phyloP scores from a whole-genome alignment of 2,329 filamentous ascomycete genomes.

The Dendryphion nanum region DNA sequence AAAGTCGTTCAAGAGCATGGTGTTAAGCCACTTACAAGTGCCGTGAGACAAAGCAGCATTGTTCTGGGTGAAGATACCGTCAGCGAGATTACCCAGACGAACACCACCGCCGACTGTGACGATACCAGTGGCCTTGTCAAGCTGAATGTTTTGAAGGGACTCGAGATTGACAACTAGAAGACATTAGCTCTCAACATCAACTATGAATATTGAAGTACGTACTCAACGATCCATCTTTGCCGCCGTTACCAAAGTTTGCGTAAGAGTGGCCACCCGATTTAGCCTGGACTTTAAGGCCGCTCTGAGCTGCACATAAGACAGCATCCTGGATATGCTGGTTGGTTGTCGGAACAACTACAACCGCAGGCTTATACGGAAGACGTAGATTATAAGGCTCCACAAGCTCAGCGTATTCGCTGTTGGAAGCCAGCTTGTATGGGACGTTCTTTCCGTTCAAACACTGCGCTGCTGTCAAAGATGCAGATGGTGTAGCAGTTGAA shows the following conservation, averaged over 20 bases:
- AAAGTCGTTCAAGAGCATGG: not conserved
- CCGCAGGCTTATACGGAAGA: conserved; percentile 47
- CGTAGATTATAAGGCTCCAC: conserved; percentile 38
- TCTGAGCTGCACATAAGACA: conserved; percentile 56
- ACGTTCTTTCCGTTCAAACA: conserved; percentile 36
- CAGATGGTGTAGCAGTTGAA: not conserved
- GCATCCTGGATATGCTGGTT: conserved; percentile 56
- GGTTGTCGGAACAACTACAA: conserved; percentile 56
- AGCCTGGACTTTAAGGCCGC: conserved; percentile 57
- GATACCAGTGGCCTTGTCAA: conserved; percentile 28
- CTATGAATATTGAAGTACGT: not conserved
- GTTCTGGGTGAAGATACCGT: conserved; percentile 18
- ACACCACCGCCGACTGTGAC: conserved; percentile 48
- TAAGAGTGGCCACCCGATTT: conserved; percentile 66
- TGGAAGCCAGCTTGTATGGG: conserved; percentile 27
- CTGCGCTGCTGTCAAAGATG: conserved; percentile 5
- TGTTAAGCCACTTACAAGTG: conserved; percentile 35
- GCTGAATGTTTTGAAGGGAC: conserved; percentile 3
- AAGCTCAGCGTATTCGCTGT: conserved; percentile 22
- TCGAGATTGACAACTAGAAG: conserved; percentile 7
- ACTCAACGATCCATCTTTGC: conserved; percentile 41
- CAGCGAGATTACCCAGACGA: conserved; percentile 38
- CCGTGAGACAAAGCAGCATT: conserved; percentile 46
- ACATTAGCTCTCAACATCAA: not conserved
- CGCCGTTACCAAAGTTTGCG: conserved; percentile 50